A percentile compares a stretch with the other conserved stretches of the same genome.
Conservation (phyloP, 768 basidiomycete species). For the Termitomyces bulborhizus region DNA sequence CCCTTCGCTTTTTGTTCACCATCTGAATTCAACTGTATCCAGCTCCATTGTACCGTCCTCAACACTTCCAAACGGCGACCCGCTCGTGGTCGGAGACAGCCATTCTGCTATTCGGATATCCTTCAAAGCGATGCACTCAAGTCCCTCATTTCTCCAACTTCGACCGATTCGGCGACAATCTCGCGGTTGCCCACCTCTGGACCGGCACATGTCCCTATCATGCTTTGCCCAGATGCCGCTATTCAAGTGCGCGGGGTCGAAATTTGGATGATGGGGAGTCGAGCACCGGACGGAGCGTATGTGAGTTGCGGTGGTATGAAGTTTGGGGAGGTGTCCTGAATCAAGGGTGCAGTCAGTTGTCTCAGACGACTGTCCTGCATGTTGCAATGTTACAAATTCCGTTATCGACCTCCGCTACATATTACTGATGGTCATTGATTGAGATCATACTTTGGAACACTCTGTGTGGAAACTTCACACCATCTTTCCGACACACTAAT, state of each 20-base stretch:
- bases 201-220: background rate
- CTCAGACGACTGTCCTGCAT: no score
- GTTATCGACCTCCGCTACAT: no score
- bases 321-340: background rate
- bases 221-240: background rate
- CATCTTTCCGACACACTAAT: no score
- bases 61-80: slow-evolving; percentile 15
- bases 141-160: background rate
- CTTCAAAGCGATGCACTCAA: background rate
- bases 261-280: slow-evolving; percentile 5
- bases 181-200: background rate
- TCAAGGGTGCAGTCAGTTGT: background rate
- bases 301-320: background rate
- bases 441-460: no score
- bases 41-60: slow-evolving; percentile 17
- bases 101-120: slow-evolving; percentile 16
- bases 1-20: background rate
- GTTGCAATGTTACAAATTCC: no score
- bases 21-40: slow-evolving; percentile 6
- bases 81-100: slow-evolving; percentile 6
- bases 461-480: no score
- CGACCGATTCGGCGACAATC: background rate
- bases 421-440: no score
- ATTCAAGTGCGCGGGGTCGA: background rate
- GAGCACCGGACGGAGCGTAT: background rate